Evolutionary conservation across 2,329 filamentous ascomycete genomes (phyloP), one percentile per base, ranked within the genome.

Genomic region (Aspergillus fischeri): DNA sequence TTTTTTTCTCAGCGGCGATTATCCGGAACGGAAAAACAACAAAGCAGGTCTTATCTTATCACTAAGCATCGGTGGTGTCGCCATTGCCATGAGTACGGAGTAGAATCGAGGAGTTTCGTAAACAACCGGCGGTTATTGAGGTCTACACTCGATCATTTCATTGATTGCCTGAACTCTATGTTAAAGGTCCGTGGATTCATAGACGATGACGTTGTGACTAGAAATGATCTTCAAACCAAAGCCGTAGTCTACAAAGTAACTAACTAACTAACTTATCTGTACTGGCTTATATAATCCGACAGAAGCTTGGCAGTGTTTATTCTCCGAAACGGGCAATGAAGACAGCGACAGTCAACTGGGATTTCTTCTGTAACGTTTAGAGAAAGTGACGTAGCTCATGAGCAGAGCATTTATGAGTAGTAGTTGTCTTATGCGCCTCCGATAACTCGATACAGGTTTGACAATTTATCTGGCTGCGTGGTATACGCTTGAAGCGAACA

Each of bases 31-130:
- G 63, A 67, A 49, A 7, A 66, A 67, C 25, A 3, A 58, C 67
- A 47, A 4, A n/a, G 60, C 63, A 66, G 49, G 49, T 3, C 25
- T 64, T 68, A 71, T 69, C 69, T 71, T 70, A 70, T 70, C 68
- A 14, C 4, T 47, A 10, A 17, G 11, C 5, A 25, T 47, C 24
- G 4, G 11, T 2, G 0, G 5, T 27, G 20, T 21, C 5, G 44
- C 10, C 3, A 5, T 24, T 14, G 44, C 21, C 8, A 44, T 20
- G 41, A 21, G n/a, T 29, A 29, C 9, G 3, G 9, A 10, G 9
- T 49, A 47, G 11, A 17, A 38, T 38, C 11, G 32, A 35, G 32
- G 6, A 17, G 11, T 35, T 32, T 35, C 14, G 14, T 38, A 17
- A 38, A 17, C 32, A 17, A 38, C 14, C 14, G 32, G 17, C 11